Evolutionary conservation across 2,329 filamentous ascomycete species (phyloP), one percentile per base, ranked within the genome.

Genomic region (Exophiala oligosperma): DNA sequence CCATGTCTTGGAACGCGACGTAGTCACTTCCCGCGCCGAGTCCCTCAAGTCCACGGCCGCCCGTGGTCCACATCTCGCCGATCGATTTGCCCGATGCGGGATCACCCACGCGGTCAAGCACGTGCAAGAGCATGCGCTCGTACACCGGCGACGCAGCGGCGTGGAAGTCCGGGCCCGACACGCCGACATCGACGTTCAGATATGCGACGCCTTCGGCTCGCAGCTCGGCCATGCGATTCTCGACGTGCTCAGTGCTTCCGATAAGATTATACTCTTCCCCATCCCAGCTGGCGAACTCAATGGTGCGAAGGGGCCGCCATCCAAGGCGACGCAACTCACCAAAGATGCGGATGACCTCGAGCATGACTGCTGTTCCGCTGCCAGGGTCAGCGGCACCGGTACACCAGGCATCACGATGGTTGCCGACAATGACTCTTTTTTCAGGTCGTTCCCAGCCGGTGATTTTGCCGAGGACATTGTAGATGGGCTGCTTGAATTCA

Each of bases 261-360:
- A 96, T 90, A 47, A 94, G 78, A 73, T 97, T 97, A 77, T 96
- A 97, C 73, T 93, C 91, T 66, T 88, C 88, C 3, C 85, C 94
- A 72, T 99, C 94, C 94, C 94, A 99, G 35, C 91, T 96, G 69
- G 92, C 92, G 73, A 99, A 97, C 72, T 96, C 90, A 64, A 99
- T 96, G 2, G 91, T 95, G n/a, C 94, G 88, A 14, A 96, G 79
- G 1, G 94, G 94, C 26, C 90, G 84, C 94, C 94, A 99, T 53
- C 92, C 93, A 57, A 86, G 84, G 14, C 80, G 74, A 23, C 87
- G 80, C 14, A 97, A 82, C 63, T 91, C 85, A 41, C 92, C 91
- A 67, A 99, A 90, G 49, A 96, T 86, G 46, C 89, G 86, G 23
- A 90, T 87, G 57, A 97, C 81, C 76, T 99, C 94, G 54, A 97